Evolutionary conservation across 2,329 filamentous ascomycete species (phyloP).

Genomic region (Arachnomyces sp.): DNA sequence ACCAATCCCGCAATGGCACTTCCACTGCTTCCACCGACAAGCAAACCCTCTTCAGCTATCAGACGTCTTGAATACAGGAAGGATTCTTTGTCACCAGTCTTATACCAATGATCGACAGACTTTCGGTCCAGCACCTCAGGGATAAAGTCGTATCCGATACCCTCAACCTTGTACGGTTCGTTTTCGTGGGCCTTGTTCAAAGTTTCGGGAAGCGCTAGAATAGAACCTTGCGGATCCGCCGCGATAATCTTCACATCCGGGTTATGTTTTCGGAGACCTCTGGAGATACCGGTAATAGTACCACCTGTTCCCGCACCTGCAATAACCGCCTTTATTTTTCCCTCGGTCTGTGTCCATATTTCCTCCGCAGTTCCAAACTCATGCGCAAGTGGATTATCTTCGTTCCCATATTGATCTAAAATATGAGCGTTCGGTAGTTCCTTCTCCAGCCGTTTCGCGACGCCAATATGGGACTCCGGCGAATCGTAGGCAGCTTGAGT

Average conservation of each 20-base stretch:
- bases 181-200: constrained; percentile 77
- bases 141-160: constrained; percentile 97
- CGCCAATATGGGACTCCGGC: constrained; percentile 94
- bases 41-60: constrained; percentile 87
- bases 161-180: constrained; percentile 92
- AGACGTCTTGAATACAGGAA: constrained; percentile 84
- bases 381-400: constrained; percentile 86
- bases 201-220: constrained; percentile 71
- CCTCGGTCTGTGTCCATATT: constrained; percentile 85
- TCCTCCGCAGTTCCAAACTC: constrained; percentile 92
- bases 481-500: constrained; percentile 92
- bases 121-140: constrained; percentile 82
- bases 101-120: constrained; percentile 90
- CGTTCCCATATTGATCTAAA: constrained; percentile 89
- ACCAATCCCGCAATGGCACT: constrained; percentile 81
- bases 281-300: constrained; percentile 83
- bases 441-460: constrained; percentile 81
- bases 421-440: constrained; percentile 97
- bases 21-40: constrained; percentile 89
- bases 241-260: constrained; percentile 78
- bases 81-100: constrained; percentile 87
- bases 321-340: constrained; percentile 73
- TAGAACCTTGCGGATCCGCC: constrained; percentile 86
- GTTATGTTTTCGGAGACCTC: constrained; percentile 82
- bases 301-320: constrained; percentile 93